Conservation (phyloP, 139 green algal species). For the Ulvella scutata region DNA sequence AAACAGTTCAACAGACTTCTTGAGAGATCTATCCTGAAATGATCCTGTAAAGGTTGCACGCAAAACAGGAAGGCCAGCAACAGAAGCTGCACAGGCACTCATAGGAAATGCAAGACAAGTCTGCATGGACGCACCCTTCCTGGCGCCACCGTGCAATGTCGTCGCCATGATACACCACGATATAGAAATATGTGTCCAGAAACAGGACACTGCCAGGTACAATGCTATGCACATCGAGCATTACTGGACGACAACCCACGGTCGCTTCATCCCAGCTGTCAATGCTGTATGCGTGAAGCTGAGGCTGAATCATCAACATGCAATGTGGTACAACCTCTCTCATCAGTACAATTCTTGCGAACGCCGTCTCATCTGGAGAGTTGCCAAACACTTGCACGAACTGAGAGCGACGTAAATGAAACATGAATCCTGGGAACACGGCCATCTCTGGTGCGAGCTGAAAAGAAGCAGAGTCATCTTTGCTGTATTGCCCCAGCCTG, state of each 20-base stretch:
- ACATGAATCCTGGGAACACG: conserved; percentile 99
- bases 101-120: not conserved
- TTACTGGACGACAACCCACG: conserved; percentile 71
- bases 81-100: not conserved
- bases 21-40: not conserved
- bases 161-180: conserved; percentile 83
- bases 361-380: conserved; percentile 92
- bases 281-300: conserved; percentile 73
- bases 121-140: conserved; percentile 50
- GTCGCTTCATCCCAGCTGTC: conserved; percentile 15
- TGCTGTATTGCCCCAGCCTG: conserved; percentile 55
- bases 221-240: conserved; percentile 93
- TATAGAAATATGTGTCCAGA: conserved; percentile 94
- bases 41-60: not conserved
- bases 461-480: conserved; percentile 89
- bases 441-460: conserved; percentile 63
- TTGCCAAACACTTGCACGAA: conserved; percentile 97
- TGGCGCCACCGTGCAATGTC: conserved; percentile 90
- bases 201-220: conserved; percentile 83
- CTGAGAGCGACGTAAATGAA: conserved; percentile 87
- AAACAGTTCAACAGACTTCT: no score
- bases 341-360: conserved; percentile 75
- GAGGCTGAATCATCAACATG: conserved; percentile 89
- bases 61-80: not conserved
- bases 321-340: conserved; percentile 64